A percentile compares a stretch with the other conserved stretches of the same genome.
Evolutionary conservation across 2,329 filamentous ascomycete species (phyloP).

Genomic region (Fusarium acutatum): DNA sequence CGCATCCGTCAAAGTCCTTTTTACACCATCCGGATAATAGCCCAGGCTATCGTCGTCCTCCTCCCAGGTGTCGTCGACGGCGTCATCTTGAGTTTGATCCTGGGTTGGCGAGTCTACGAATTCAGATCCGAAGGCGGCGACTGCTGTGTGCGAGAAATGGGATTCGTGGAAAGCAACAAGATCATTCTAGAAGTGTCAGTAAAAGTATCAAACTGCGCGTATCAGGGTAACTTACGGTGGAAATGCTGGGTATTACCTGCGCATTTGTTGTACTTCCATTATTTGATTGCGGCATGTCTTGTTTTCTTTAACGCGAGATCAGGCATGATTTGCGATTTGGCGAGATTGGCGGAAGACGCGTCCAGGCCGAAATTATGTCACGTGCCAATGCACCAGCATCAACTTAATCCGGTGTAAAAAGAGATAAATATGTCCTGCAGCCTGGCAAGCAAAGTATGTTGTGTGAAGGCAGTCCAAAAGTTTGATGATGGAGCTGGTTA

Average conservation of each 20-base stretch:
- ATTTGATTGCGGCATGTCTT: constrained; percentile 35
- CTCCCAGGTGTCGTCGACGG: constrained; percentile 49
- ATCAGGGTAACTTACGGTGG: constrained; percentile 31
- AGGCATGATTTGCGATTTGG: constrained; percentile 9
- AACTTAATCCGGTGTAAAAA: neutral
- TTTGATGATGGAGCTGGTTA: neutral
- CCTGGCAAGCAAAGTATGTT: neutral
- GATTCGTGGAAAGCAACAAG: constrained; percentile 64
- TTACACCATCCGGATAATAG: constrained; percentile 86
- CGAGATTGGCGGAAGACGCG: constrained; percentile 27
- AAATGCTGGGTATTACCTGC: constrained; percentile 38
- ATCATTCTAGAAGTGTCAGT: constrained; percentile 61
- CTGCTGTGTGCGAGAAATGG: constrained; percentile 64
- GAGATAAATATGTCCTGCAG: neutral
- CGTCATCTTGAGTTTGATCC: constrained; percentile 41
- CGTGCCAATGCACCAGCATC: constrained; percentile 28
- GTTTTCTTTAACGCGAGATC: constrained; percentile 3
- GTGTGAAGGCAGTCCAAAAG: neutral
- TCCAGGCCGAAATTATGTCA: constrained; percentile 28
- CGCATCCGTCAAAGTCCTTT: constrained; percentile 89
- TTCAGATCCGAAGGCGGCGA: constrained; percentile 55
- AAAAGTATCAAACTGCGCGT: neutral
- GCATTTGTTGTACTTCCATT: constrained; percentile 15
- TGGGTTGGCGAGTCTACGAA: constrained; percentile 52
- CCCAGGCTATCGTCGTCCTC: constrained; percentile 77